Conservation (phyloP, 345 rosid species). For the Eucalyptus tenuipes region DNA sequence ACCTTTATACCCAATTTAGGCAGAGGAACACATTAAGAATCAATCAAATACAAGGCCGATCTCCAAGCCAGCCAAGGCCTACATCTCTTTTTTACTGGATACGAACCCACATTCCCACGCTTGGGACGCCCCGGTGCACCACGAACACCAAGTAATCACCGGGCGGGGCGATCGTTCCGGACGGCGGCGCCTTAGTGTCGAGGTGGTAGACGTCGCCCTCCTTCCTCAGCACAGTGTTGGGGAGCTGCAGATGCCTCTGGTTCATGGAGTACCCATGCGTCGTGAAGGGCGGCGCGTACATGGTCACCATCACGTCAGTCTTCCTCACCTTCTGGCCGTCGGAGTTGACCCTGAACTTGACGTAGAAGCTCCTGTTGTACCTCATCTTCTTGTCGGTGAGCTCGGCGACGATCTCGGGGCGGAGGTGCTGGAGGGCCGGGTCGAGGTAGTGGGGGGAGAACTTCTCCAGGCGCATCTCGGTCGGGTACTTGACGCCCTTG, state of each 20-base stretch:
- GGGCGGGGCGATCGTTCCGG: constrained; percentile 20
- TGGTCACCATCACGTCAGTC: constrained; percentile 11
- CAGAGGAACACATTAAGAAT: not conserved
- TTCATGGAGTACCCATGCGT: constrained; percentile 39
- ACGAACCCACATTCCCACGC: constrained; percentile 22
- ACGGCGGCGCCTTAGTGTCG: constrained; percentile 5
- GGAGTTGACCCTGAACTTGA: not conserved
- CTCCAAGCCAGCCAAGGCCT: not conserved
- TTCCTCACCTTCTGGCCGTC: not conserved
- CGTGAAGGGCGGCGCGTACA: constrained; percentile 33
- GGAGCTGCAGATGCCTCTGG: constrained; percentile 22
- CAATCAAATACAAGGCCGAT: not conserved
- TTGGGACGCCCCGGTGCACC: constrained; percentile 21
- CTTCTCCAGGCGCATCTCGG: constrained; percentile 27
- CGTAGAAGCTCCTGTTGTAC: not conserved
- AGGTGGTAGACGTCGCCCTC: not conserved
- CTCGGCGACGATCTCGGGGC: not conserved
- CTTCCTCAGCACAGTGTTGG: not conserved
- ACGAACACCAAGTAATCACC: constrained; percentile 23
- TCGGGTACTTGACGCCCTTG: constrained; percentile 7
- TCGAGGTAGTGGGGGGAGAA: constrained; percentile 36
- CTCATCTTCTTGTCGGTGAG: not conserved
- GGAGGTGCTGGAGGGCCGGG: not conserved
- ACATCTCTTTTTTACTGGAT: not conserved
- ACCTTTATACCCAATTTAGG: not conserved